phyloP scores from a whole-genome alignment of 305 asterid genomes.

The Fraxinus sp. region DNA sequence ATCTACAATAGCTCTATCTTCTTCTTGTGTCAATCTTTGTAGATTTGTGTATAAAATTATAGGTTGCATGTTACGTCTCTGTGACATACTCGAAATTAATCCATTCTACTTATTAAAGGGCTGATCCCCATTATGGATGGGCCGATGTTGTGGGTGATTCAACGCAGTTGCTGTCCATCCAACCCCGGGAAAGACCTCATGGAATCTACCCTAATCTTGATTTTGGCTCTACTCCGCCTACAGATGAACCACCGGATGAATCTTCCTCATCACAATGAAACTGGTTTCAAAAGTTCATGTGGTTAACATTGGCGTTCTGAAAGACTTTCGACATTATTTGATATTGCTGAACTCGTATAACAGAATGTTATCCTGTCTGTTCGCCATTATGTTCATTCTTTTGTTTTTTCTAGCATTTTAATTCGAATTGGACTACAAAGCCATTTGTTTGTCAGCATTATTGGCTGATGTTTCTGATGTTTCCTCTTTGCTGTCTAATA shows the following conservation, averaged over 20 bases:
- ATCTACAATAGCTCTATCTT: not conserved
- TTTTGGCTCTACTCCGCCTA: slow-evolving; percentile 54
- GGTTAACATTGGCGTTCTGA: slow-evolving; percentile 8
- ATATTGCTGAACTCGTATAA: slow-evolving; percentile 20
- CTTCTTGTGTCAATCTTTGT: not conserved
- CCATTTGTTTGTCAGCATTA: not conserved
- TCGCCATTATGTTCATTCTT: slow-evolving; percentile 56
- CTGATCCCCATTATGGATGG: slow-evolving; percentile 99
- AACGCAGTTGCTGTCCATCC: slow-evolving; percentile 71
- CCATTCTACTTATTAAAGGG: slow-evolving; percentile 45
- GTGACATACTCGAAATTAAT: not conserved
- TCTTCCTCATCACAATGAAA: slow-evolving; percentile 28
- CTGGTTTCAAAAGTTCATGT: slow-evolving; percentile 10
- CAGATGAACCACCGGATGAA: slow-evolving; percentile 43
- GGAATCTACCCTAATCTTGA: slow-evolving; percentile 87
- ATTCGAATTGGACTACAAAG: not conserved
- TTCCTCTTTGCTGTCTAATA: not conserved
- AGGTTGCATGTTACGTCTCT: not conserved
- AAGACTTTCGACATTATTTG: slow-evolving; percentile 19
- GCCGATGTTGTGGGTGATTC: slow-evolving; percentile 98
- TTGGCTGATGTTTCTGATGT: not conserved
- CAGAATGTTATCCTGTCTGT: slow-evolving; percentile 21
- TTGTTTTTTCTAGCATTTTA: slow-evolving; percentile 25
- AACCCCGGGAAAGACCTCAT: slow-evolving; percentile 84
- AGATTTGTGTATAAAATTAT: not conserved